Evolutionary conservation across 495 filamentous ascomycete genomes (phyloP).

Genomic region (Cryomyces minteri): DNA sequence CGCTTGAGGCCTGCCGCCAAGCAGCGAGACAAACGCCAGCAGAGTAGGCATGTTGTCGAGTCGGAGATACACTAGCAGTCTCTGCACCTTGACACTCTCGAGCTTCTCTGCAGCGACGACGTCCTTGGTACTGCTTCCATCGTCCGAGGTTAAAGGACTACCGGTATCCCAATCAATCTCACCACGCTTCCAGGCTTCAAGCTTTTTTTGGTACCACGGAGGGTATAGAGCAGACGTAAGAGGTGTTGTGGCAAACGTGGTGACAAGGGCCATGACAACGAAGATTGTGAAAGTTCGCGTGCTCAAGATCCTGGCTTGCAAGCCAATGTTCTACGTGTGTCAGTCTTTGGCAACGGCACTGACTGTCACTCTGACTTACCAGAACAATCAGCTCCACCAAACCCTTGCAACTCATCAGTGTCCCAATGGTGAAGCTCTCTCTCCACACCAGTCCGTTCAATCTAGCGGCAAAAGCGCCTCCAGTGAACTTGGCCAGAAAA

Average conservation of each 20-base stretch:
- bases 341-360: not conserved
- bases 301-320: constrained; percentile 79
- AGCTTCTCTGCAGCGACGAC: constrained; percentile 21
- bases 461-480: constrained; percentile 66
- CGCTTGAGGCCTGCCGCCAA: constrained; percentile 30
- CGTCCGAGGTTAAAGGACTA: constrained; percentile 37
- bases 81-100: constrained; percentile 21
- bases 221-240: constrained; percentile 66
- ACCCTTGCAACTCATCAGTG: constrained; percentile 95
- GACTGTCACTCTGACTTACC: constrained; percentile 31
- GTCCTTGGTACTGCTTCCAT: constrained; percentile 17
- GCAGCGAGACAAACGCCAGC: constrained; percentile 65
- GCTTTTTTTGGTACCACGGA: constrained; percentile 75
- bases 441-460: constrained; percentile 73
- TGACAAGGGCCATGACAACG: constrained; percentile 92
- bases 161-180: constrained; percentile 85
- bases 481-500: constrained; percentile 70
- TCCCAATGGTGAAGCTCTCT: constrained; percentile 80
- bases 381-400: constrained; percentile 90
- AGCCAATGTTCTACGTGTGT: constrained; percentile 61
- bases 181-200: constrained; percentile 75
- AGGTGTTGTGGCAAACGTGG: constrained; percentile 82
- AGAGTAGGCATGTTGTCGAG: constrained; percentile 77
- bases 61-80: constrained; percentile 55
- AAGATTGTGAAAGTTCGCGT: constrained; percentile 90